A percentile compares a stretch with the other conserved stretches of the same genome.
phyloP scores from a whole-genome alignment of 2,329 filamentous ascomycete species.

The Hymenoscyphus albidus region DNA sequence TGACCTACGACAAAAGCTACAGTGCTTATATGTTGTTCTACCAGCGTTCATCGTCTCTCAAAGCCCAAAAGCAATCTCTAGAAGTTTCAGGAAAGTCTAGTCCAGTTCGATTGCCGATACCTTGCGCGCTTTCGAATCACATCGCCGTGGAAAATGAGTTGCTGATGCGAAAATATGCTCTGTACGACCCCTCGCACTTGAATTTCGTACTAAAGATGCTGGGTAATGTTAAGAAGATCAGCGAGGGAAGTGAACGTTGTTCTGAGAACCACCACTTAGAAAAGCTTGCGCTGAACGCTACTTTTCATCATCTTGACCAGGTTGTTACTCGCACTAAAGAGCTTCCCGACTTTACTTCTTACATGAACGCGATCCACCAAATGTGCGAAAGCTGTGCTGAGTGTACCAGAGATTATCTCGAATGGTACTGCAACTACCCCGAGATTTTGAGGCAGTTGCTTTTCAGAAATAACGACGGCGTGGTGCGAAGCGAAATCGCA shows the following conservation, averaged over 20 bases:
- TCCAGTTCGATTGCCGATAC: constrained; percentile 46
- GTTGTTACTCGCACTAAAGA: constrained; percentile 70
- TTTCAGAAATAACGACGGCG: constrained; percentile 54
- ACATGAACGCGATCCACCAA: constrained; percentile 49
- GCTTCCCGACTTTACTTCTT: constrained; percentile 55
- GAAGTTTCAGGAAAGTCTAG: constrained; percentile 35
- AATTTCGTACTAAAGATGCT: constrained; percentile 64
- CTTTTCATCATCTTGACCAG: constrained; percentile 68
- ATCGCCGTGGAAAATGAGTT: constrained; percentile 70
- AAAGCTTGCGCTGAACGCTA: constrained; percentile 49
- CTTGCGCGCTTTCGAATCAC: constrained; percentile 47
- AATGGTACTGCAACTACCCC: constrained; percentile 55
- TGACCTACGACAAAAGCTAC: constrained; percentile 63
- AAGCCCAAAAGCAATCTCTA: constrained; percentile 48
- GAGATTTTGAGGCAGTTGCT: constrained; percentile 62
- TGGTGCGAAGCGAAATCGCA: constrained; percentile 52
- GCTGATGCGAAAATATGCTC: constrained; percentile 71
- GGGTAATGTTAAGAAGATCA: constrained; percentile 49
- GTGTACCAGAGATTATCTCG: constrained; percentile 57
- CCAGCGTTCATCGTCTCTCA: constrained; percentile 68
- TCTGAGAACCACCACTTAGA: constrained; percentile 46
- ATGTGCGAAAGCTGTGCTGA: constrained; percentile 48
- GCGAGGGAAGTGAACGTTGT: constrained; percentile 41
- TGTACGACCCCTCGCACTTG: constrained; percentile 70
- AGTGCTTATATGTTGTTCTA: constrained; percentile 99